phyloP scores from a whole-genome alignment of 2,329 filamentous ascomycete genomes.

The Herpomyces periplanetae region DNA sequence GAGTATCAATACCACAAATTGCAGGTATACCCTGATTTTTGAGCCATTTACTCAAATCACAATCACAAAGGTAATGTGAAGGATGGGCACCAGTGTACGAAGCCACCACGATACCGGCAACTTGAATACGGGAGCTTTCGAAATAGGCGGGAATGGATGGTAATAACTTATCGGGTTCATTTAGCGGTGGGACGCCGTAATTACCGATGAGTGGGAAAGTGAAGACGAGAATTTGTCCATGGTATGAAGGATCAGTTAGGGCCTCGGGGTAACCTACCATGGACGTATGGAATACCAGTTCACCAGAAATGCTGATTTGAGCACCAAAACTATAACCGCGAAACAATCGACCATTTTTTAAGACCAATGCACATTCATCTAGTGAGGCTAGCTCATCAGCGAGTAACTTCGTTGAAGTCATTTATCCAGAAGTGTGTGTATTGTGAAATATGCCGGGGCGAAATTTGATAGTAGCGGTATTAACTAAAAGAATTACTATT shows the following conservation, averaged over 20 bases:
- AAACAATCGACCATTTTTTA: slow-evolving; percentile 50
- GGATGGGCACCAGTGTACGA: slow-evolving; percentile 80
- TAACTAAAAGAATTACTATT: too few relatives aligned
- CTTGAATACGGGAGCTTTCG: slow-evolving; percentile 65
- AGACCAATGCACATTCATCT: slow-evolving; percentile 78
- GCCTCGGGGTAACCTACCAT: slow-evolving; percentile 97
- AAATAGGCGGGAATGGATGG: slow-evolving; percentile 64
- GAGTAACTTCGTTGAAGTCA: too few relatives aligned
- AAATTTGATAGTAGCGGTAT: too few relatives aligned
- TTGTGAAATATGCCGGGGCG: too few relatives aligned
- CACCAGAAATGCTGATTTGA: slow-evolving; percentile 65
- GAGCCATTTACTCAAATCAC: slow-evolving; percentile 69
- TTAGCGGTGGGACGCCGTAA: slow-evolving; percentile 72
- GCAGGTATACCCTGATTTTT: slow-evolving; percentile 81
- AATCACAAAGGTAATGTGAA: slow-evolving; percentile 66
- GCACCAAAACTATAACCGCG: slow-evolving; percentile 90
- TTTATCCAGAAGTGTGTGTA: too few relatives aligned
- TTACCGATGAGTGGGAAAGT: slow-evolving; percentile 87
- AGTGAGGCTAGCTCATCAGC: too few relatives aligned
- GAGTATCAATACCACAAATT: slow-evolving; percentile 76
- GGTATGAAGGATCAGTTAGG: slow-evolving; percentile 51
- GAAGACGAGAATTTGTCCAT: slow-evolving; percentile 73
- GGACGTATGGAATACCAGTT: slow-evolving; percentile 95
- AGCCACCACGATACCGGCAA: slow-evolving; percentile 58
- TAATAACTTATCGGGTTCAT: slow-evolving; percentile 45